Conservation (phyloP, 148 eudicot species). For the Gaultheria prostrata region DNA sequence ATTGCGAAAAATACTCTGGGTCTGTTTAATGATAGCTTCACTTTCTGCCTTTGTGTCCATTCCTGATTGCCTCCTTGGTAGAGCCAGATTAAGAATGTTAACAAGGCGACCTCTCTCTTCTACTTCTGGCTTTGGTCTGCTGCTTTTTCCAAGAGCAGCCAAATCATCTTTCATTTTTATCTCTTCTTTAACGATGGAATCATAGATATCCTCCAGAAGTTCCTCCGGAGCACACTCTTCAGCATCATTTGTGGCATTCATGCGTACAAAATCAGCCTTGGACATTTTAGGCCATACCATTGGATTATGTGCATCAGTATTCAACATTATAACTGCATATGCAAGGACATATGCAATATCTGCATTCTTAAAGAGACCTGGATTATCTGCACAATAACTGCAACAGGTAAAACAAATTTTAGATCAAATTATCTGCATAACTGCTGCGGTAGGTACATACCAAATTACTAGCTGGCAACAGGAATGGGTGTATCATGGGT, state of each 20-base stretch:
- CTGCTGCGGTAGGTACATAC: no score
- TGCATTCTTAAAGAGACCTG: slow-evolving; percentile 92
- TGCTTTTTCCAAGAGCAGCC: slow-evolving; percentile 48
- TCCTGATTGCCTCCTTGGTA: slow-evolving; percentile 60
- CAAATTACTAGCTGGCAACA: slow-evolving; percentile 8
- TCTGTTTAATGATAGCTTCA: slow-evolving; percentile 81
- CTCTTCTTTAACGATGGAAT: slow-evolving; percentile 90
- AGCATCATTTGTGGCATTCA: slow-evolving; percentile 73
- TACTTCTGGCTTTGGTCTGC: slow-evolving; percentile 69
- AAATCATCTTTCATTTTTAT: slow-evolving; percentile 92
- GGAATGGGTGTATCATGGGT: slow-evolving; percentile 1
- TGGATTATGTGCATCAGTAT: slow-evolving; percentile 99
- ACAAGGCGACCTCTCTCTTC: slow-evolving; percentile 90
- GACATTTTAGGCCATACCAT: slow-evolving; percentile 97
- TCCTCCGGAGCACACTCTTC: slow-evolving; percentile 84
- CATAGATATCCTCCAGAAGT: slow-evolving; percentile 90
- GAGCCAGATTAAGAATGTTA: slow-evolving; percentile 92
- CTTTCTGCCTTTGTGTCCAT: slow-evolving; percentile 73
- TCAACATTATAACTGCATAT: slow-evolving; percentile 97
- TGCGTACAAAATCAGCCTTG: slow-evolving; percentile 81
- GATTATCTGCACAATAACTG: slow-evolving; percentile 98
- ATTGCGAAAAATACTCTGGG: slow-evolving; percentile 71
- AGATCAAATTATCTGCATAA: slow-evolving; percentile 10
- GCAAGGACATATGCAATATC: slow-evolving; percentile 99
- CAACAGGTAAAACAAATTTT: slow-evolving; percentile 27